Base-by-base conservation (phyloP, 495 filamentous ascomycete species). In the Daldinia vernicosa region DNA sequence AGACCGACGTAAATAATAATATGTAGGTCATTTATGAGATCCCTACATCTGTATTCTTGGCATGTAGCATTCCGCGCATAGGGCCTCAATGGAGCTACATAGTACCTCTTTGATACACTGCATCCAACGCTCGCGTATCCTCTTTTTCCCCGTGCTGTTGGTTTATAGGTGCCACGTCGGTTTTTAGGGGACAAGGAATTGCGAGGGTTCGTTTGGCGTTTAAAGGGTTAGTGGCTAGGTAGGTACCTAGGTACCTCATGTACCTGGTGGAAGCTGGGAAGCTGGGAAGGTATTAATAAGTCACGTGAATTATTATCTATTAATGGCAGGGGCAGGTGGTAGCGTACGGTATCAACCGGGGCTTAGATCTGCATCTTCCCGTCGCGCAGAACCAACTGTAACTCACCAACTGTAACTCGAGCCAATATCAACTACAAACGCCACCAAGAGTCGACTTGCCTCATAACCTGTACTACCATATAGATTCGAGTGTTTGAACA, bases 371-470 rank as follows among this genome's bases (percentile, higher is more conserved):
- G 51, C 51, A 30, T 53, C 51, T 30, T 28, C 28, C 51, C 51
- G 51, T 30, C 26, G 51, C 50, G 26, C 32, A 11, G 51, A 22
- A 28, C 51, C 27, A 30, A 53, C n/a, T 24, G 51, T n/a, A 53
- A 26, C 14, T 28, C 45, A 24, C 45, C 45, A 28, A 52, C 8
- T 19, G 47, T 27, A 52, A 27, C 15, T 30, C 51, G 12, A 53
- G 51, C 51, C 51, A 53, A 53, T 53, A 30, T 53, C 51, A 53
- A 28, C 51, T n/a, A 30, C 51, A 53, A 53, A 53, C 51, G 51
- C 51, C 51, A 30, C n/a, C 28, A 28, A 53, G n/a, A n/a, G 5
- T 11, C 27, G 15, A 53, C 51, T n/a, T 12, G 8, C 9, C 19
- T 47, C 43, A 22, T 6, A 47, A 47, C 9, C 9, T 47, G 43